Percentiles rank a stretch among this genome's conserved stretches.
Conservation (phyloP, 2,329 filamentous ascomycete genomes). For the Aschersonia sp. region DNA sequence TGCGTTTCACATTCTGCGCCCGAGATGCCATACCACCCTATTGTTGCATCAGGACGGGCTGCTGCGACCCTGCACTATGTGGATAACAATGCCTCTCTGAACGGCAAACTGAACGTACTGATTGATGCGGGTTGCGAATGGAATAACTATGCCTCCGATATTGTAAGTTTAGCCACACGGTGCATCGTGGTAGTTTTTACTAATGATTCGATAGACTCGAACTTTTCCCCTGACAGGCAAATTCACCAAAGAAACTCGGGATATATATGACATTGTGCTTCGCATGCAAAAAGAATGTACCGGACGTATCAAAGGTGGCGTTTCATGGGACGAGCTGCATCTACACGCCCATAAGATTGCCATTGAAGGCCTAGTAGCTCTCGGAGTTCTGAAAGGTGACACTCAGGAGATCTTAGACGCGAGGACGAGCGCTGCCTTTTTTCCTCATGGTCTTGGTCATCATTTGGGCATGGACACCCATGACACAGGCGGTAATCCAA, state of each 20-base stretch:
- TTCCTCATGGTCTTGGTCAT: conserved; percentile 83
- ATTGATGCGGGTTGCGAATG: conserved; percentile 74
- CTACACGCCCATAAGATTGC: conserved; percentile 65
- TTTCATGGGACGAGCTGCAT: conserved; percentile 72
- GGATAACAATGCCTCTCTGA: conserved; percentile 56
- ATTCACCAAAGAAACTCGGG: conserved; percentile 53
- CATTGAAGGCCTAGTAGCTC: conserved; percentile 59
- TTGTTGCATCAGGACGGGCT: conserved; percentile 66
- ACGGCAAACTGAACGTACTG: conserved; percentile 62
- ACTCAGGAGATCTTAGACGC: conserved; percentile 60
- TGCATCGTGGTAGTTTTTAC: not conserved
- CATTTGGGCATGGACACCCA: conserved; percentile 90
- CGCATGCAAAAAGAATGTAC: conserved; percentile 77
- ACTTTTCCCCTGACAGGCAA: conserved; percentile 70
- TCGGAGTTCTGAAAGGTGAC: conserved; percentile 59
- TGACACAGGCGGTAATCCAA: conserved; percentile 66
- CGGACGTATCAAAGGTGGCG: conserved; percentile 54
- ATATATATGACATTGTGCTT: conserved; percentile 72
- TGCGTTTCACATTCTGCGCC: conserved; percentile 63
- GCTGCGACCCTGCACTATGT: conserved; percentile 83
- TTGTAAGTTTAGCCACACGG: conserved; percentile 24
- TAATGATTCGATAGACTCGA: conserved; percentile 46
- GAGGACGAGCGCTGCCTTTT: conserved; percentile 77
- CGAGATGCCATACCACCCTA: conserved; percentile 77
- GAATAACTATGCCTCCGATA: conserved; percentile 56